phyloP scores from a whole-genome alignment of 2,329 filamentous ascomycete species.

The Nemania sp. region DNA sequence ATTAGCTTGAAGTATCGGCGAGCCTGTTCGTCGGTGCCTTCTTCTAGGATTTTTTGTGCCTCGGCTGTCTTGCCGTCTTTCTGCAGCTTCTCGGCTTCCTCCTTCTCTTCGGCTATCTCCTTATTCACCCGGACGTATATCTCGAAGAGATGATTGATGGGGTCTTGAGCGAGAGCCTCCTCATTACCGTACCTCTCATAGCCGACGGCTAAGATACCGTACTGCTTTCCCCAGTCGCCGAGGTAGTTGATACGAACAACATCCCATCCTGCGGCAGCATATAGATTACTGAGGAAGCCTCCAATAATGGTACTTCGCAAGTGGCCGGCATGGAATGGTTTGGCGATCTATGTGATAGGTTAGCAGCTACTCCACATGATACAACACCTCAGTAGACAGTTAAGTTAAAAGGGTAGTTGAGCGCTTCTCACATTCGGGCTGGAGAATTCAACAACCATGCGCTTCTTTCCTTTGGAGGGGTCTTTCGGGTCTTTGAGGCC shows the following conservation, averaged over 20 bases:
- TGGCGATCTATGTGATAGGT: slow-evolving; percentile 59
- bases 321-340: slow-evolving; percentile 81
- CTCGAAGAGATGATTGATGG: slow-evolving; percentile 78
- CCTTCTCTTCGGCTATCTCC: slow-evolving; percentile 71
- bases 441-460: slow-evolving; percentile 77
- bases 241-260: slow-evolving; percentile 80
- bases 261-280: slow-evolving; percentile 76
- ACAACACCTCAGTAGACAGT: slow-evolving; percentile 46
- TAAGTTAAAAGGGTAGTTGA: slow-evolving; percentile 81
- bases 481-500: slow-evolving; percentile 66
- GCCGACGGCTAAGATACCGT: slow-evolving; percentile 73
- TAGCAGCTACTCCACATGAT: neutral
- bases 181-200: slow-evolving; percentile 73
- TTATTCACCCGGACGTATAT: slow-evolving; percentile 78
- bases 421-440: slow-evolving; percentile 72
- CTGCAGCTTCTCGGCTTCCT: slow-evolving; percentile 65
- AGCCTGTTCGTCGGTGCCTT: slow-evolving; percentile 62
- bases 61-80: slow-evolving; percentile 59
- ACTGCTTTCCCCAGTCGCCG: slow-evolving; percentile 84
- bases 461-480: slow-evolving; percentile 56
- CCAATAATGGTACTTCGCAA: slow-evolving; percentile 82
- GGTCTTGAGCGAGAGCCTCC: slow-evolving; percentile 71
- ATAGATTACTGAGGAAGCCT: slow-evolving; percentile 77
- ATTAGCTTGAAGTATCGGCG: slow-evolving; percentile 73
- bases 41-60: slow-evolving; percentile 55